phyloP scores from a whole-genome alignment of 2,329 filamentous ascomycete genomes.

The Fusarium sp. region DNA sequence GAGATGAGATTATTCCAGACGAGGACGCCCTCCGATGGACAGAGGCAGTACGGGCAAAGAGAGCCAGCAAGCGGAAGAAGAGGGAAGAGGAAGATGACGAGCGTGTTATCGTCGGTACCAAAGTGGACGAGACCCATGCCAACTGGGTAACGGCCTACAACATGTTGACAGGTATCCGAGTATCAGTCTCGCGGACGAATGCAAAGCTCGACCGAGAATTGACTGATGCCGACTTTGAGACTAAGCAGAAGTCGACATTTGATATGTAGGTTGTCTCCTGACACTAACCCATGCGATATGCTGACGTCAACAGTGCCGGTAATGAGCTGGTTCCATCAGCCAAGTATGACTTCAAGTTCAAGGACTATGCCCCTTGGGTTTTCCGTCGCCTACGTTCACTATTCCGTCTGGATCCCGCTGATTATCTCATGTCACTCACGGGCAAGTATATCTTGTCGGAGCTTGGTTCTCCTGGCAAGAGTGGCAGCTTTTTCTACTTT shows the following conservation, averaged over 20 bases:
- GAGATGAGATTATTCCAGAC: slow-evolving; percentile 87
- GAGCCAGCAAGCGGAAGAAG: slow-evolving; percentile 85
- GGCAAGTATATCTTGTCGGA: slow-evolving; percentile 99
- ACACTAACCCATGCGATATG: not conserved
- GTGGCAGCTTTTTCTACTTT: slow-evolving; percentile 99
- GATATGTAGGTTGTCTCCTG: slow-evolving; percentile 78
- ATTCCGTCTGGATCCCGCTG: slow-evolving; percentile 93
- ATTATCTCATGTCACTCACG: slow-evolving; percentile 97
- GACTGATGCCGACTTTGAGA: slow-evolving; percentile 91
- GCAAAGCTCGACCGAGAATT: slow-evolving; percentile 94
- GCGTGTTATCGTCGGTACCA: slow-evolving; percentile 93
- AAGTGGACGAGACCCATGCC: slow-evolving; percentile 96
- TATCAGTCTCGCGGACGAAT: slow-evolving; percentile 95
- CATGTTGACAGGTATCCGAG: slow-evolving; percentile 98
- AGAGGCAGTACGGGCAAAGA: slow-evolving; percentile 90
- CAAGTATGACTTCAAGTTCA: slow-evolving; percentile 99
- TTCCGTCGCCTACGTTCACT: slow-evolving; percentile 90
- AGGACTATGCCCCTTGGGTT: slow-evolving; percentile 99
- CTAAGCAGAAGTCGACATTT: slow-evolving; percentile 98
- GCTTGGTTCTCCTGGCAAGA: slow-evolving; percentile 96
- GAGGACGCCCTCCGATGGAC: slow-evolving; percentile 94
- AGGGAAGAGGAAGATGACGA: slow-evolving; percentile 93
- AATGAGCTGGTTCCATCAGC: slow-evolving; percentile 97
- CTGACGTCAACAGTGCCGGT: slow-evolving; percentile 74
- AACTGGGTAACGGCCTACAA: slow-evolving; percentile 99